A percentile compares a stretch with the other conserved stretches of the same genome.
Evolutionary conservation across 2,329 filamentous ascomycete species (phyloP).

Genomic region (Verticillium nonalfalfae): DNA sequence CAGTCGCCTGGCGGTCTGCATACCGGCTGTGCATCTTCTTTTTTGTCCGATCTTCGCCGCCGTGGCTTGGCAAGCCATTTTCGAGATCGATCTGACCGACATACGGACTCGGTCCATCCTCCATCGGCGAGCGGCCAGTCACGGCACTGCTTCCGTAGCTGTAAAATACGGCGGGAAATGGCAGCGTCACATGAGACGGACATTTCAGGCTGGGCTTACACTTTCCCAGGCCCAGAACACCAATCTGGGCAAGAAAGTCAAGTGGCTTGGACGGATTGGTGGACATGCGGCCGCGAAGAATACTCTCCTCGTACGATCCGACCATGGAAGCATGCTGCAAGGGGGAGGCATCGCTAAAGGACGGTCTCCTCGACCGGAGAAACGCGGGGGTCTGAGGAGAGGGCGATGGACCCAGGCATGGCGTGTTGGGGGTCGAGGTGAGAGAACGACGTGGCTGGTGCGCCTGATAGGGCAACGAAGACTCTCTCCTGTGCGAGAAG

Average conservation of each 20-base stretch:
- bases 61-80: constrained; percentile 58
- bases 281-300: constrained; percentile 91
- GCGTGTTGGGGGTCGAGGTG: constrained; percentile 46
- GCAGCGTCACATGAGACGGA: constrained; percentile 81
- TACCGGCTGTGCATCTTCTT: constrained; percentile 41
- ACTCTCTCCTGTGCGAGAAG: constrained; percentile 48
- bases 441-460: constrained; percentile 74
- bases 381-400: constrained; percentile 45
- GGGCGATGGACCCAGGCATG: constrained; percentile 33
- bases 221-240: constrained; percentile 81
- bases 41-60: constrained; percentile 39
- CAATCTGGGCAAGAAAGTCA: constrained; percentile 91
- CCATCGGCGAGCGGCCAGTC: constrained; percentile 54
- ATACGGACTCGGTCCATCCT: constrained; percentile 91
- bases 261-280: constrained; percentile 89
- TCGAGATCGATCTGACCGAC: constrained; percentile 91
- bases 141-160: constrained; percentile 67
- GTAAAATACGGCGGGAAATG: constrained; percentile 94
- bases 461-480: constrained; percentile 62
- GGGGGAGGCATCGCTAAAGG: constrained; percentile 65
- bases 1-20: constrained; percentile 25
- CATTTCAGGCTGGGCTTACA: constrained; percentile 82
- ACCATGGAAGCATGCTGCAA: constrained; percentile 92
- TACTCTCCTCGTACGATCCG: constrained; percentile 95
- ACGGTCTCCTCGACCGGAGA: constrained; percentile 57